Base-by-base conservation (phyloP, 108 stramenopile genomes). In the Cyclotella baltica region DNA sequence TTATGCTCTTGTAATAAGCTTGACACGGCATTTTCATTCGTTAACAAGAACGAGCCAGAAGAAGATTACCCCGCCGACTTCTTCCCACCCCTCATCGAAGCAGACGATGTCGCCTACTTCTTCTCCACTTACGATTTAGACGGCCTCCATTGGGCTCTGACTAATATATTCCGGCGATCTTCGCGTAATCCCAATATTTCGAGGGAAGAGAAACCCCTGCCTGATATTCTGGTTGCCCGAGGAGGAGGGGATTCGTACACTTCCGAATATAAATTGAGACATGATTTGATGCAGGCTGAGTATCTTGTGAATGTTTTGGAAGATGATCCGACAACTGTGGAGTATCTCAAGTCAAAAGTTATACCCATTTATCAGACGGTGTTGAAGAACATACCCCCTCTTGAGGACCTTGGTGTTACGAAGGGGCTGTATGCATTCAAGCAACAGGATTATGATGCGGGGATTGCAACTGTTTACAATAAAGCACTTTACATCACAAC, bases 161-260 rank as follows among this genome's bases (percentile, higher is more conserved):
- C 85, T 5, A 85, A 73, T 37, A 76, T 85, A 19, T 90, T 88
- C 56, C 36, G 18, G 13, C 62, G 80, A 69, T 65, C 82, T 30
- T 64, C 73, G 3, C 85, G 87, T 20, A 84, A 84, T 70, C 85
- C 82, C 10, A 55, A 65, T 31, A 31, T 61, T 10, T 23, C 51
- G 61, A 18, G 22, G 13, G 72, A 53, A 27, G 5, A 25, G 31
- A 72, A 76, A 47, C 47, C 66, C 33, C 68, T 90, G 20, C 81
- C 84, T 9, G 28, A 69, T 27, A 35, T 43, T 18, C 55, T 88
- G 11, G 72, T 88, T 0, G 56, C 77, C 20, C 57, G 87, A 40
- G 90, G 90, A 23, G 87, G 90, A 19, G 90, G 90, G 5, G 72
- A 82, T 18, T 76, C 81, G 2, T 90, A 87, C 71, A 90, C 90